A percentile compares a stretch with the other conserved stretches of the same genome.
Evolutionary conservation across 805 yeast genomes (phyloP).

Genomic region (Kodamaea kakaduensis): DNA sequence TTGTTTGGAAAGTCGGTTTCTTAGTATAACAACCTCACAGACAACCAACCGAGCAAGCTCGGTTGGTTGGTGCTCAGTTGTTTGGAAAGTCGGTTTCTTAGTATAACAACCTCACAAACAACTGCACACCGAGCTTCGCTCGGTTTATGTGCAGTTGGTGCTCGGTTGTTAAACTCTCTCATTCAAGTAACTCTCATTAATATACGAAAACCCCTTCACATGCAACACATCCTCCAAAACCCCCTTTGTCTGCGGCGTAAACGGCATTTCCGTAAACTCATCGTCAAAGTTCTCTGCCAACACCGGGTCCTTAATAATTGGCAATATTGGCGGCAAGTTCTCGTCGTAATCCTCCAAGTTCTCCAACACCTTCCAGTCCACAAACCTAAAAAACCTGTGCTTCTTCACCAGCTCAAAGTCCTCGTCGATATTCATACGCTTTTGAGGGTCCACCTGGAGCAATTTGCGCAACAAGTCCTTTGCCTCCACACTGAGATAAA

Average conservation of each 20-base stretch:
- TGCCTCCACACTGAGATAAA: conserved; percentile 39
- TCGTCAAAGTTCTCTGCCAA: conserved; percentile 43
- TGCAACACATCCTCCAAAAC: conserved; percentile 30
- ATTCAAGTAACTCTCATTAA: conserved; percentile 34
- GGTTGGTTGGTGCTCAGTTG: too few species aligned
- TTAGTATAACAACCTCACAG: too few species aligned
- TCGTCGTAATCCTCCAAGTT: conserved; percentile 15
- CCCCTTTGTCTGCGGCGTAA: conserved; percentile 24
- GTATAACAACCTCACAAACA: too few species aligned
- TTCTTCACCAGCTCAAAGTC: conserved; percentile 29
- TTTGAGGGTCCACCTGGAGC: conserved; percentile 33
- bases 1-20: too few species aligned
- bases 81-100: too few species aligned
- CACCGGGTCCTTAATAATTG: conserved; percentile 41
- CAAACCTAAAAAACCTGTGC: conserved; percentile 37
- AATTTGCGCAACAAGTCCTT: conserved; percentile 38
- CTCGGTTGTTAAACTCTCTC: neutral
- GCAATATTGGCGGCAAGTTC: conserved; percentile 39
- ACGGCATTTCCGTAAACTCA: conserved; percentile 39
- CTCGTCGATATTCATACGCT: conserved; percentile 36
- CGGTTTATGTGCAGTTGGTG: too few species aligned
- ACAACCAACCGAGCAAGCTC: too few species aligned
- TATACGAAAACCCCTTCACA: conserved; percentile 40
- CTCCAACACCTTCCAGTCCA: conserved; percentile 36
- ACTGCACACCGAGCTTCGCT: too few species aligned